Evolutionary conservation across 805 yeast species (phyloP).

Genomic region (Blastobotrys parvus): DNA sequence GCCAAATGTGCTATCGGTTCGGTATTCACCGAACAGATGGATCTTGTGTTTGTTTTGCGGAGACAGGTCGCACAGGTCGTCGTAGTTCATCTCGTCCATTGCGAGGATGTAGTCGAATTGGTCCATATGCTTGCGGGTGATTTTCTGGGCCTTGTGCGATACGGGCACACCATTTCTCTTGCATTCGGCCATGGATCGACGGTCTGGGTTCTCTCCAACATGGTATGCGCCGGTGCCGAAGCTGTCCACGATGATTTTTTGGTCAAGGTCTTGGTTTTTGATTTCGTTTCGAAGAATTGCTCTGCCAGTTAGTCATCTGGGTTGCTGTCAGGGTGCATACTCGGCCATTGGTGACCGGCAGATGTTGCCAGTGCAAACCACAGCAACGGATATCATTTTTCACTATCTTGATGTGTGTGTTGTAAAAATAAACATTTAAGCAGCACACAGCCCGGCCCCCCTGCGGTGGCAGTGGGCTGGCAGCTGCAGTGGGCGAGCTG

Average conservation of each 20-base stretch:
- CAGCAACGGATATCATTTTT: slow-evolving; percentile 46
- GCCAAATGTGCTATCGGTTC: slow-evolving; percentile 40
- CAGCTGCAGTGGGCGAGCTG: no score
- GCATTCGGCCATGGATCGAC: slow-evolving; percentile 63
- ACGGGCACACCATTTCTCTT: slow-evolving; percentile 64
- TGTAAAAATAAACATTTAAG: no score
- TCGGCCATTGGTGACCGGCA: slow-evolving; percentile 98
- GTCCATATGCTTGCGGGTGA: slow-evolving; percentile 59
- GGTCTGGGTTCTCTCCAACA: slow-evolving; percentile 73
- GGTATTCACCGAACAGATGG: slow-evolving; percentile 73
- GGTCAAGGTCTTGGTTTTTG: slow-evolving; percentile 36
- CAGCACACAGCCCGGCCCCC: no score
- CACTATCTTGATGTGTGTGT: neutral
- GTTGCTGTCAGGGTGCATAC: slow-evolving; percentile 9
- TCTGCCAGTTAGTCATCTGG: slow-evolving; percentile 14
- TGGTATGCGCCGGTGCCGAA: slow-evolving; percentile 88
- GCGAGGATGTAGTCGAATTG: slow-evolving; percentile 51
- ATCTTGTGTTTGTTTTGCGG: slow-evolving; percentile 32
- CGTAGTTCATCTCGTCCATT: slow-evolving; percentile 44
- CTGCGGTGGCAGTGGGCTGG: no score
- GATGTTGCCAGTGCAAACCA: slow-evolving; percentile 85
- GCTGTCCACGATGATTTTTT: slow-evolving; percentile 62
- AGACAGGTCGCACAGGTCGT: slow-evolving; percentile 34
- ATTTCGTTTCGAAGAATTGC: slow-evolving; percentile 74
- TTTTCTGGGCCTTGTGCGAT: slow-evolving; percentile 65